Percentiles rank a stretch among this genome's conserved stretches.
These are phyloP conservation scores for Neobulgaria alba DNA, from an alignment of 2,329 filamentous ascomycete genomes.

Conservation along the genomic window DNA sequence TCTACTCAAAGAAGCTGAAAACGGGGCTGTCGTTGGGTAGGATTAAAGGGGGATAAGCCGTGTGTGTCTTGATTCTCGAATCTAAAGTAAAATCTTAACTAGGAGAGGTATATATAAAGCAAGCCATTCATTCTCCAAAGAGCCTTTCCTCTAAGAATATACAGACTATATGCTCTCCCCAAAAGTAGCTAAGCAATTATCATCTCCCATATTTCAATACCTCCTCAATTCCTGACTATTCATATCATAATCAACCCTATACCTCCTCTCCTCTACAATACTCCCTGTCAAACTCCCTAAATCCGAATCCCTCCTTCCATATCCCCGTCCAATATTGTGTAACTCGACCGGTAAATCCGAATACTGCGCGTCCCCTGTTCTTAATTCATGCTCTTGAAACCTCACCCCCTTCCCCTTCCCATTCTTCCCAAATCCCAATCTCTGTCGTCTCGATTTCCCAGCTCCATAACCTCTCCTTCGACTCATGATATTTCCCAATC, in stretches of 20 bases:
- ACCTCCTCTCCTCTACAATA: constrained; percentile 15
- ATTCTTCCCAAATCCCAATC: constrained; percentile 20
- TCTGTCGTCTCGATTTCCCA: constrained; percentile 22
- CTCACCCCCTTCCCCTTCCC: constrained; percentile 16
- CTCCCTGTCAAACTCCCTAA: constrained; percentile 21
- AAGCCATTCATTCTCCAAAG: constrained; percentile 5
- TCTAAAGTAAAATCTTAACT: no score
- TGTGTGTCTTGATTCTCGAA: no score
- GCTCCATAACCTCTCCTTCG: constrained; percentile 23
- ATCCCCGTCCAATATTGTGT: constrained; percentile 3
- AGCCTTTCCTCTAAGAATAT: no score
- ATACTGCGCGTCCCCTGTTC: constrained; percentile 13
- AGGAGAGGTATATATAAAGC: no score
- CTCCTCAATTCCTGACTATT: no score
- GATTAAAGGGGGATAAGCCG: no score
- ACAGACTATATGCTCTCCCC: no score
- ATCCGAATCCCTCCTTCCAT: constrained; percentile 15
- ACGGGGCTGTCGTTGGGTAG: no score
- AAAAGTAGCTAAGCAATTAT: no score
- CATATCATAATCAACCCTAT: no score
- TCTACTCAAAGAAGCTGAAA: no score
- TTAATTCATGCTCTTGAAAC: constrained; percentile 20
- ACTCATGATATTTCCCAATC: constrained; percentile 27
- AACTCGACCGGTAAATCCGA: constrained; percentile 13
- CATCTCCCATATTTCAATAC: no score